Base-by-base conservation (phyloP, 2,329 filamentous ascomycete species). In the Cyphellophora europaea region DNA sequence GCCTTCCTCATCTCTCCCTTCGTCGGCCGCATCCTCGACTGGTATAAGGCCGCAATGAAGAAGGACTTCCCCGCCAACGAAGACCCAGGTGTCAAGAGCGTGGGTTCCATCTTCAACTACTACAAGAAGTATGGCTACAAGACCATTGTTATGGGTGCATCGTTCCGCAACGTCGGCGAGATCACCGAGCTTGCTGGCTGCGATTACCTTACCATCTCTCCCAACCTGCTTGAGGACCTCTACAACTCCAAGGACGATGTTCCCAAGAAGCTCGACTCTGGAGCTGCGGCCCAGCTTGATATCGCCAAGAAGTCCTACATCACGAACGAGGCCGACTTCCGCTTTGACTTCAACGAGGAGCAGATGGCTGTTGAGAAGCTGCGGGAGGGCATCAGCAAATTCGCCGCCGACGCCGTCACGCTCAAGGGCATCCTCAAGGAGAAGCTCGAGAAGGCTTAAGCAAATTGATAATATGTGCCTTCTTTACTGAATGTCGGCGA, bases 81-180 rank as follows among this genome's bases (percentile, higher is more conserved):
- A 63, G 91, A 98, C 72, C 91, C 91, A 38, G 91, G 91, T 72
- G 91, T 98, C 65, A 76, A 85, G 71, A 89, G 82, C 49, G 91
- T 98, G 58, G 75, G 89, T 74, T 60, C 56, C 65, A 98, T 98
- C 72, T 98, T 82, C 79, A 91, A 98, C 78, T 98, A 98, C 84
- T 98, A 98, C 82, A 98, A 98, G 85, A 96, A 96, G 77, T 85
- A 71, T 65, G 86, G 83, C 64, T 95, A 98, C 81, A 94, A 93
- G 56, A 98, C 91, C 64, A 95, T 96, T 54, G 91, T 98, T 67
- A 98, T 98, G 91, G 91, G 91, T 58, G 91, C 91, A 52, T 95
- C 88, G 27, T 98, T 98, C 86, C 80, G 91, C 63, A 96, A 82
- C 73, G 71, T 71, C 46, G 91, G 91, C 57, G 91, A 98, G 73